Percentiles rank a stretch among this genome's conserved stretches.
Evolutionary conservation across 345 rosid species (phyloP).

Genomic region (Eucalyptus brandiana): DNA sequence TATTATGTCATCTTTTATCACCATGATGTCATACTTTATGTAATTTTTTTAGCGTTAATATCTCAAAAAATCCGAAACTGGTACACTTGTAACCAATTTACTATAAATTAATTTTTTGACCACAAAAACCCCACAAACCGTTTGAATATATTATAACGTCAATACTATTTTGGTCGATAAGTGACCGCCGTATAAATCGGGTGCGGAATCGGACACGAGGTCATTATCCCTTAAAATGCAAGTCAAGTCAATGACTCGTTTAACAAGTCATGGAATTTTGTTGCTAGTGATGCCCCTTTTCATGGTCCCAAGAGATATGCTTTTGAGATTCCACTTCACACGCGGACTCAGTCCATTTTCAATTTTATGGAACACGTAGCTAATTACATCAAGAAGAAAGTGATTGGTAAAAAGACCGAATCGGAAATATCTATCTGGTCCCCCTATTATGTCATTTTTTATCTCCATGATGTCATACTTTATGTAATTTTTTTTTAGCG

Average conservation of each 20-base stretch:
- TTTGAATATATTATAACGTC: background rate
- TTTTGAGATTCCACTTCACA: background rate
- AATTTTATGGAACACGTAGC: background rate
- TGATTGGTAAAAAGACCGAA: background rate
- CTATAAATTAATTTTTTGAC: too few relatives aligned
- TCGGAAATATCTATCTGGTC: background rate
- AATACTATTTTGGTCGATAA: background rate
- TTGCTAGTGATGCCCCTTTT: background rate
- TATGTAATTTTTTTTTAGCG: background rate
- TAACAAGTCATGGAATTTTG: background rate
- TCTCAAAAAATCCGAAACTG: rapidly evolving
- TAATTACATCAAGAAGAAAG: background rate
- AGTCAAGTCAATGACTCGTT: too few relatives aligned
- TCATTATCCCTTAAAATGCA: background rate
- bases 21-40: background rate
- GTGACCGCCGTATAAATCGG: background rate
- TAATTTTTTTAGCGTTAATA: too few relatives aligned
- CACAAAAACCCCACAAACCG: too few relatives aligned
- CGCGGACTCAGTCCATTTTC: background rate
- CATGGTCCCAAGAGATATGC: background rate
- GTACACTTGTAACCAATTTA: rapidly evolving
- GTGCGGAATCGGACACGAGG: background rate
- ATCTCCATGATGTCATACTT: background rate
- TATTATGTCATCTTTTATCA: background rate
- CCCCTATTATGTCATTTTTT: background rate